These are phyloP conservation scores for Thalia dealbata DNA, from an alignment of 176 grass and related monocot species.

Conservation along the genomic window DNA sequence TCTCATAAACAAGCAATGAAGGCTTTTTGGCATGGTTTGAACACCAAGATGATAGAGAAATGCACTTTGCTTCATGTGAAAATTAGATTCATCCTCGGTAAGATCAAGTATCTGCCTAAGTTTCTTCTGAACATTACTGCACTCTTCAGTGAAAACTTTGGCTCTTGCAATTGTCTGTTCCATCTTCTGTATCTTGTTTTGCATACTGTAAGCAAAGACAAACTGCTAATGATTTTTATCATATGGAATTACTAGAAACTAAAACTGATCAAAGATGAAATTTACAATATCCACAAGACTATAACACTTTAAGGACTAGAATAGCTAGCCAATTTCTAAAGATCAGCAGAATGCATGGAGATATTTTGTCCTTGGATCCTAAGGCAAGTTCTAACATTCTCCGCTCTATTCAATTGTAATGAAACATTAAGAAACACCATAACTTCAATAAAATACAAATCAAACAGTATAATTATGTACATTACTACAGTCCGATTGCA, in stretches of 20 bases:
- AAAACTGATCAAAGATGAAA: not conserved
- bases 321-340: not conserved
- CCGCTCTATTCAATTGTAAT: not conserved
- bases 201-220: not conserved
- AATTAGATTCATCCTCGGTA: slow-evolving; percentile 13
- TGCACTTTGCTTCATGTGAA: slow-evolving; percentile 15
- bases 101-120: slow-evolving; percentile 15
- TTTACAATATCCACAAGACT: not conserved
- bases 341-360: not conserved
- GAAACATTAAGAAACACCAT: not conserved
- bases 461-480: not conserved
- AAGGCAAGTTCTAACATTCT: not conserved
- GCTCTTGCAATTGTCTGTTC: slow-evolving; percentile 7
- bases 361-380: not conserved
- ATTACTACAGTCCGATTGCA: not conserved
- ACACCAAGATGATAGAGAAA: slow-evolving; percentile 10
- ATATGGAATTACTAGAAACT: not conserved
- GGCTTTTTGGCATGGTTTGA: slow-evolving; percentile 13
- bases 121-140: slow-evolving; percentile 12
- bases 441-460: not conserved
- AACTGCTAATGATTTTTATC: not conserved
- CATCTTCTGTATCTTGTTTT: slow-evolving; percentile 9
- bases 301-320: not conserved
- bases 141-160: slow-evolving; percentile 1
- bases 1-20: slow-evolving; percentile 18